Evolutionary conservation across 352 stramenopile species (phyloP), one percentile per base, ranked within the genome.

Genomic region (Thalassiosira exigua): DNA sequence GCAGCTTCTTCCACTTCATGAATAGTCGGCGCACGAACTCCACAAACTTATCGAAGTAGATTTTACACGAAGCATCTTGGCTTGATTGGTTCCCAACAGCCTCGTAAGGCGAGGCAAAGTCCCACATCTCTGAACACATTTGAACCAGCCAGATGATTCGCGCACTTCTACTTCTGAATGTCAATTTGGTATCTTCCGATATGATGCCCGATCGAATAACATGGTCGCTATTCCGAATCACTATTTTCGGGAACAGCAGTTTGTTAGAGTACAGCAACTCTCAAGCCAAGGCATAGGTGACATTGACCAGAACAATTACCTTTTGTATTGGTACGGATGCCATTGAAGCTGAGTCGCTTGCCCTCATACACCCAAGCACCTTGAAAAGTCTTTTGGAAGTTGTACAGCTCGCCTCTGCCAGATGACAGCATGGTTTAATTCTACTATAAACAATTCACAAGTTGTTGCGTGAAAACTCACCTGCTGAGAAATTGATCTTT

Each of bases 121-220:
- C 90, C 81, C 83, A 93, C 87, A 92, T 93, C 79, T 68, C 58
- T 39, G 36, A 26, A 21, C 58, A 96, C 93, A 99, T 97, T 75
- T 99, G 96, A 21, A 99, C 95, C 30, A 99, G 91, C 96, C 96
- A 99, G 64, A 99, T 96, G 61, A 99, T 94, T 14, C 97, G 90
- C 50, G 96, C 96, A 0, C 95, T 98, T 9, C 96, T 91, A 29
- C 96, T 98, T 58, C 94, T 88, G 70, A 95, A 98, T 21, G 97
- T 98, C 46, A 99, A 95, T 81, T 98, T 98, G 3, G 97, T 99
- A 24, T 96, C 88, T 21, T 96, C 92, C 29, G 95, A 96, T 57
- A 99, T 95, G 41, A 99, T 92, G 12, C 96, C 97, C 32, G 93
- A 98, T 48, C 92, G 70, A 0, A 97, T 84, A 0, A 89, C 84